A percentile compares a stretch with the other conserved stretches of the same genome.
phyloP scores from a whole-genome alignment of 805 yeast species.

The Jamesozyma spencerorum region DNA sequence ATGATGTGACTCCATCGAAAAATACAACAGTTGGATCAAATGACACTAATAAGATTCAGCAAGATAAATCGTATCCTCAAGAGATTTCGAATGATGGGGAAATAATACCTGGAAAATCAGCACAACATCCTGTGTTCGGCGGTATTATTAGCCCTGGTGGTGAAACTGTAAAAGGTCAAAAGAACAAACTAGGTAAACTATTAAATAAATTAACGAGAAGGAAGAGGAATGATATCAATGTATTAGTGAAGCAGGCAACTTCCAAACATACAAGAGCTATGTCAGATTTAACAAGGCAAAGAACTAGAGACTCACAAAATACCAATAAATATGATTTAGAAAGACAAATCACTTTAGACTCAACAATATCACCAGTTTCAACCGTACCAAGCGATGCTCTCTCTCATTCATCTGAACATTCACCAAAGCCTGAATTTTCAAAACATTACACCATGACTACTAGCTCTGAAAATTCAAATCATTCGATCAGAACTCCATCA shows the following conservation, averaged over 20 bases:
- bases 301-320: neutral
- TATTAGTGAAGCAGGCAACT: neutral
- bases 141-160: too few species aligned
- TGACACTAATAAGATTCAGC: too few species aligned
- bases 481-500: too few species aligned
- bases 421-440: too few species aligned
- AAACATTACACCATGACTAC: too few species aligned
- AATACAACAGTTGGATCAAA: too few species aligned
- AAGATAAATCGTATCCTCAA: too few species aligned
- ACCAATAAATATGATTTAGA: neutral
- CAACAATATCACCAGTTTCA: neutral
- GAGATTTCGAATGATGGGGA: neutral
- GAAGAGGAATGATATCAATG: neutral
- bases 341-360: neutral
- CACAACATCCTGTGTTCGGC: too few species aligned
- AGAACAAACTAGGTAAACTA: neutral
- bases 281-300: conserved; percentile 1
- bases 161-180: neutral
- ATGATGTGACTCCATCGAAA: too few species aligned
- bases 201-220: neutral
- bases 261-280: conserved; percentile 3
- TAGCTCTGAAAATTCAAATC: too few species aligned
- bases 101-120: conserved; percentile 6
- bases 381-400: too few species aligned
- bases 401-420: too few species aligned